Evolutionary conservation across 768 basidiomycete genomes (phyloP), one percentile per base, ranked within the genome.

Genomic region (Boletus barrowsii): DNA sequence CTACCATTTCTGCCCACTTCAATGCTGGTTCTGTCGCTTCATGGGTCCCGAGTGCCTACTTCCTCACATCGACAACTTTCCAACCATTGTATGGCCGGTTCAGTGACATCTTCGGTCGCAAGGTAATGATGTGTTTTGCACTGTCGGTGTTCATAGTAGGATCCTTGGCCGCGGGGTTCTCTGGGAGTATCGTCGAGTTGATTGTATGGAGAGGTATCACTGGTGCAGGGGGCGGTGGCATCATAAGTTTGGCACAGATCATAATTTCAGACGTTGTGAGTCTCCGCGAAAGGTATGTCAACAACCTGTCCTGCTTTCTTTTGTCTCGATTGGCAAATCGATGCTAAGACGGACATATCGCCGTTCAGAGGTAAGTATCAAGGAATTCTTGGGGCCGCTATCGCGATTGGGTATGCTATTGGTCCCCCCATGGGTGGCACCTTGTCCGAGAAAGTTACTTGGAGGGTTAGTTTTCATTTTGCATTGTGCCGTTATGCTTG

Each of bases 31-130:
- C 48, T 2, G 13, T 49, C 17, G 29, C 29, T 40, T 49, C 48
- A 18, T 49, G 48, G 48, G 26, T 49, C 0, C 48, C 39, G 13
- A 40, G 37, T 13, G 39, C 48, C 17, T 49, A 49, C 29, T 30
- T 49, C 39, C 48, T 49, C 47, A 47, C 47, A n/a, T 47, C 47
- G 24, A 47, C 47, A 10, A 47, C 36, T 11, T 47, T 47, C 24
- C 47, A 47, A 8, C 35, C 47, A 6, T 26, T 47, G 24, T 39
- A 47, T n/a, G 47, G 47, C 8, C 47, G 47, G 9, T 47, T 47
- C 24, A 47, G 47, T n/a, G 47, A 47, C n/a, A 47, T 47, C 5
- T 47, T 47, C 10, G 47, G 47, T 47, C 47, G 47, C 35, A 47
- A 47, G 36, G 14, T 24, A 39, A 36, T 36, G 22, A 1, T 47